Conservation (phyloP, 345 rosid species). For the Citrus sp. region DNA sequence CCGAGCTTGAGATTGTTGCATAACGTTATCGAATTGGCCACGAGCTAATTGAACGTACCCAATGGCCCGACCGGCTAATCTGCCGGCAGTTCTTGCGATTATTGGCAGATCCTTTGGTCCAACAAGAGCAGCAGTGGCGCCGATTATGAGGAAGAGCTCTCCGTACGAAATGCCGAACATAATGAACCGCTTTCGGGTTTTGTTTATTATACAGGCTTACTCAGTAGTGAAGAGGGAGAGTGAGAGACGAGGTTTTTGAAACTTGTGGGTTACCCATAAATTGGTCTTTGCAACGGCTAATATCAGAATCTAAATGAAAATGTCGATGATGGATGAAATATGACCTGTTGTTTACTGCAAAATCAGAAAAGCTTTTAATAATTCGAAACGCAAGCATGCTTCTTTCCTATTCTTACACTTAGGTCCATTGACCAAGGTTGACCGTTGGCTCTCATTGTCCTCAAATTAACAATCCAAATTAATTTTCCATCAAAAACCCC, state of each 20-base stretch:
- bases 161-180: conserved; percentile 75
- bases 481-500: background rate
- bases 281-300: background rate
- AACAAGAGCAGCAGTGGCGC: conserved; percentile 63
- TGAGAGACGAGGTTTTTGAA: background rate
- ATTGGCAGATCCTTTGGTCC: conserved; percentile 84
- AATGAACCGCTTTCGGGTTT: background rate
- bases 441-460: too few species aligned
- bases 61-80: conserved; percentile 72
- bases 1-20: conserved; percentile 90
- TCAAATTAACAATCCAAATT: background rate
- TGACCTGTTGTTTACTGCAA: too few species aligned
- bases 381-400: too few species aligned
- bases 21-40: conserved; percentile 71
- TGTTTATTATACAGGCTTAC: background rate
- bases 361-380: too few species aligned
- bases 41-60: conserved; percentile 86
- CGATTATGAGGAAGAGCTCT: conserved; percentile 59
- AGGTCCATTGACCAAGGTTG: too few species aligned
- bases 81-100: conserved; percentile 74
- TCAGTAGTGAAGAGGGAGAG: background rate
- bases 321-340: too few species aligned
- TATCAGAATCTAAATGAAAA: too few species aligned
- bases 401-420: too few species aligned
- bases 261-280: background rate